Evolutionary conservation across 805 yeast genomes (phyloP).

Genomic region (Yarrowia porcina): DNA sequence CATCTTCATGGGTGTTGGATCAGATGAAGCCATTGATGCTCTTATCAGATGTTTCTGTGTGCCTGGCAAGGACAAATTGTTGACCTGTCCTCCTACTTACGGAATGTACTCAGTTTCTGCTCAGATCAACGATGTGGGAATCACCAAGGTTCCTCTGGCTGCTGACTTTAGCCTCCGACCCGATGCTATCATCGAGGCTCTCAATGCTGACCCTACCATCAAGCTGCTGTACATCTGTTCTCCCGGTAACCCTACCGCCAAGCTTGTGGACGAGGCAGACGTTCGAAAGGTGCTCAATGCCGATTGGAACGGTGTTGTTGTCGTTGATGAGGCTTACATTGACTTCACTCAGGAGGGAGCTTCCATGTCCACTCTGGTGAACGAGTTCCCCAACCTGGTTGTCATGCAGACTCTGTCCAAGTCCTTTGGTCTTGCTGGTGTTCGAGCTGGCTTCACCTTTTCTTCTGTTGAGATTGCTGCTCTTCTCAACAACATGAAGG

Average conservation of each 20-base stretch:
- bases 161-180: constrained; percentile 58
- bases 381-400: constrained; percentile 74
- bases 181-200: constrained; percentile 49
- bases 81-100: constrained; percentile 92
- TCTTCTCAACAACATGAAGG: constrained; percentile 84
- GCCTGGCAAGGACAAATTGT: constrained; percentile 78
- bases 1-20: constrained; percentile 91
- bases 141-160: constrained; percentile 70
- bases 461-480: constrained; percentile 57
- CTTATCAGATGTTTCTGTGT: constrained; percentile 76
- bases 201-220: constrained; percentile 57
- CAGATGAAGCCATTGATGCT: constrained; percentile 92
- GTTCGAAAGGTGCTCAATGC: constrained; percentile 49
- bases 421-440: constrained; percentile 95
- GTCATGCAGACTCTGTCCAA: constrained; percentile 91
- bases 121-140: constrained; percentile 78
- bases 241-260: constrained; percentile 96
- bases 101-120: constrained; percentile 97
- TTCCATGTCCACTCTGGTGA: constrained; percentile 75
- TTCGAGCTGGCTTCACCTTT: constrained; percentile 80
- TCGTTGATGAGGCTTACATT: constrained; percentile 92
- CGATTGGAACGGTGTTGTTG: constrained; percentile 71
- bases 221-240: constrained; percentile 83
- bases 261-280: constrained; percentile 49
- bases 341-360: constrained; percentile 72